These are phyloP conservation scores for Rosa rugosa DNA, from an alignment of 306 rosid genomes.

Conservation along the genomic window DNA sequence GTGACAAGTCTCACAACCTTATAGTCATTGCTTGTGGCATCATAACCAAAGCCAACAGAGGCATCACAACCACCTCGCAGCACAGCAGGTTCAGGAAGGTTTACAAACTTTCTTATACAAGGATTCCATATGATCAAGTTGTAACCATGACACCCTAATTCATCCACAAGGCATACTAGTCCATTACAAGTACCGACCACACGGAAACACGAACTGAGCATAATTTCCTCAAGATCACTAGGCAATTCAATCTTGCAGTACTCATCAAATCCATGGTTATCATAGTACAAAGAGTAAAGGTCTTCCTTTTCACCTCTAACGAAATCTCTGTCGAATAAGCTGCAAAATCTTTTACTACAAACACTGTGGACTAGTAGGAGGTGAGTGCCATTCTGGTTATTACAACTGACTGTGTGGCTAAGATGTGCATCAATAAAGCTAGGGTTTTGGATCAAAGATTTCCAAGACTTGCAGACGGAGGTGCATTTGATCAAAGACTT, in stretches of 20 bases:
- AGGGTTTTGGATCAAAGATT: background rate
- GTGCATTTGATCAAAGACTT: background rate
- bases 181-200: background rate
- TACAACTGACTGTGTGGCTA: background rate
- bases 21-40: background rate
- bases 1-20: constrained; percentile 2
- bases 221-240: background rate
- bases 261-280: background rate
- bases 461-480: background rate
- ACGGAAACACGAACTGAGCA: background rate
- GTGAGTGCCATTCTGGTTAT: background rate
- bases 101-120: background rate
- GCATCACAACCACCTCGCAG: background rate
- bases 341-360: background rate
- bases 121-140: background rate
- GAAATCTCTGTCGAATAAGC: background rate
- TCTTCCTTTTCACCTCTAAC: background rate
- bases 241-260: background rate
- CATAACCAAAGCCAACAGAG: background rate
- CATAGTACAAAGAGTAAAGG: background rate
- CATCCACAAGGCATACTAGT: background rate
- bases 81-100: background rate
- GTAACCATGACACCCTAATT: background rate
- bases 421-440: background rate
- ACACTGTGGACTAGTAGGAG: background rate